Percentiles rank a stretch among this genome's conserved stretches.
Conservation (phyloP, 2,329 filamentous ascomycete genomes). For the Fusarium sp. region DNA sequence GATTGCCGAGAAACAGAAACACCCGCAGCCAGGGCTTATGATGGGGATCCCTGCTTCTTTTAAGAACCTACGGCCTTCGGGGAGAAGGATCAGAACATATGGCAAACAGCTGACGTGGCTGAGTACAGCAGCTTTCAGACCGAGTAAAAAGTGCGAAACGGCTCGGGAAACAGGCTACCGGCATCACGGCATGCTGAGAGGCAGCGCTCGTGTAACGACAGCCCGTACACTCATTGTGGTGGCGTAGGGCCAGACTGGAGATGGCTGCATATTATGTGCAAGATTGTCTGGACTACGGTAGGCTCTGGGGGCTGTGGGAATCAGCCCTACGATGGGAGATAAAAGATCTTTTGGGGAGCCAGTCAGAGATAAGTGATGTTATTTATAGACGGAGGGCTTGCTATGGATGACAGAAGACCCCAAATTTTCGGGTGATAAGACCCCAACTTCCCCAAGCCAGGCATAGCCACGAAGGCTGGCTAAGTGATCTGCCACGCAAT, state of each 20-base stretch:
- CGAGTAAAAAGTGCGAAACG: not conserved
- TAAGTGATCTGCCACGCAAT: not conserved
- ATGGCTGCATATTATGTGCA: not conserved
- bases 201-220: not conserved
- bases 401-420: too few species aligned
- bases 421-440: too few species aligned
- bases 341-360: not conserved
- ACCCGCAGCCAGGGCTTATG: not conserved
- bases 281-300: not conserved
- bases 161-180: not conserved
- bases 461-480: slow-evolving; percentile 1
- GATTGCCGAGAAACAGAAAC: not conserved
- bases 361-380: rapidly evolving
- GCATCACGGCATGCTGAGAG: not conserved
- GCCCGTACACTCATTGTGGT: not conserved
- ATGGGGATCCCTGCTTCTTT: not conserved
- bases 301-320: slow-evolving; percentile 7
- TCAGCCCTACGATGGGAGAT: too few species aligned
- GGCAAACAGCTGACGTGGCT: slow-evolving; percentile 18
- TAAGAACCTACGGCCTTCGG: not conserved
- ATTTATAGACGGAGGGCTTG: slow-evolving; percentile 10
- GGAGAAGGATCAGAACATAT: not conserved
- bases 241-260: not conserved
- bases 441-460: not conserved
- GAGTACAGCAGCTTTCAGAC: not conserved